Evolutionary conservation across 2,329 filamentous ascomycete genomes (phyloP).

Genomic region (Incumbomyces lentus): DNA sequence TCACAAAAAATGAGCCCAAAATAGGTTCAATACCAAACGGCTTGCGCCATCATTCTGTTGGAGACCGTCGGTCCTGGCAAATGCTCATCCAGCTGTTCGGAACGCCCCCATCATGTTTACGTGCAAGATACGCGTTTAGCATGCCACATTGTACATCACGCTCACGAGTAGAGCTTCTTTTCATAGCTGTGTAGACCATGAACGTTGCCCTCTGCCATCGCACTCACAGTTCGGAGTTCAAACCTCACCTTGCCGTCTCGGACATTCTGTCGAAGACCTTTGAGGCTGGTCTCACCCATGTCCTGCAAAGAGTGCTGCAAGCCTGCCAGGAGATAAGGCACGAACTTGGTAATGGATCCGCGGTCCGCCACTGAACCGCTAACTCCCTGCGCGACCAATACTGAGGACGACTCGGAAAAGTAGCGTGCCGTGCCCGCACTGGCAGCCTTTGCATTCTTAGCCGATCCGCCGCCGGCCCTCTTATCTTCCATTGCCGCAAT

Average conservation of each 20-base stretch:
- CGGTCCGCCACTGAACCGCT: conserved; percentile 55
- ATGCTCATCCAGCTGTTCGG: too few relatives aligned
- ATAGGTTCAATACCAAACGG: too few relatives aligned
- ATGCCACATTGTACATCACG: too few relatives aligned
- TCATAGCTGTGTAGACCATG: conserved; percentile 96
- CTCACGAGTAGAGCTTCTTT: conserved; percentile 95
- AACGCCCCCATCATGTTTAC: too few relatives aligned
- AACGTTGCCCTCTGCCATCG: conserved; percentile 91
- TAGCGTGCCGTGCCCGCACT: conserved; percentile 96
- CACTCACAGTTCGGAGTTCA: conserved; percentile 86
- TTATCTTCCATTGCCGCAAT: conserved; percentile 99
- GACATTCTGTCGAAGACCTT: conserved; percentile 66
- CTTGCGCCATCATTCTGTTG: too few relatives aligned
- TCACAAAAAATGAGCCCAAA: too few relatives aligned
- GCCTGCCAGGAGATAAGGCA: conserved; percentile 89
- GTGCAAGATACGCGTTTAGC: too few relatives aligned
- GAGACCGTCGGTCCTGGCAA: too few relatives aligned
- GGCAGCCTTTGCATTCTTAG: conserved; percentile 57
- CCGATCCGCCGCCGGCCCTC: conserved; percentile 65
- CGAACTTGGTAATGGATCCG: conserved; percentile 81
- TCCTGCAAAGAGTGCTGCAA: conserved; percentile 97
- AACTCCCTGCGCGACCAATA: conserved; percentile 94
- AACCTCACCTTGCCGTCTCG: conserved; percentile 70
- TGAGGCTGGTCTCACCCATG: conserved; percentile 72
- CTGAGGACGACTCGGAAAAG: conserved; percentile 91